Conservation (phyloP, 2,329 filamentous ascomycete species). For the Fusarium euwallaceae region DNA sequence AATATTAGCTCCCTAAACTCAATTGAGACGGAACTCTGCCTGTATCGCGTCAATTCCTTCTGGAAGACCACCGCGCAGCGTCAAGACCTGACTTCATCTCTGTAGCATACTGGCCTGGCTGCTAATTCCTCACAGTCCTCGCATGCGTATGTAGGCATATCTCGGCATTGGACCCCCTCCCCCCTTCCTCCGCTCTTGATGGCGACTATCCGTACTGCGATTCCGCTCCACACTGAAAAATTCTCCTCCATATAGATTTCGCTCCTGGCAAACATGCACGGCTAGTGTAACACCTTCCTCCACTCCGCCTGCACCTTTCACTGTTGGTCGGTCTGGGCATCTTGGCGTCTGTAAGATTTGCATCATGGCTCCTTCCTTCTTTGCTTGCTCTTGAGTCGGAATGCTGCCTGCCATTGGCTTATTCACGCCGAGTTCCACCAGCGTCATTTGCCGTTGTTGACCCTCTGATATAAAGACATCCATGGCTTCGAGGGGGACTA, state of each 20-base stretch:
- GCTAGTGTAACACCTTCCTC: background rate
- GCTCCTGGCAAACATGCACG: background rate
- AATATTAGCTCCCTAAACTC: background rate
- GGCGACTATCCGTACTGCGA: background rate
- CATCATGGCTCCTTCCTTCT: constrained; percentile 1
- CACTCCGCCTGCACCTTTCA: constrained; percentile 6
- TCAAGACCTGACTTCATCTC: background rate
- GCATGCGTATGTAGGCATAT: background rate
- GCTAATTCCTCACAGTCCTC: background rate
- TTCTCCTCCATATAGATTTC: constrained; percentile 30
- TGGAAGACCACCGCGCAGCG: background rate
- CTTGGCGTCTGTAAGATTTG: constrained; percentile 28
- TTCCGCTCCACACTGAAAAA: constrained; percentile 17
- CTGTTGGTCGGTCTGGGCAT: constrained; percentile 20
- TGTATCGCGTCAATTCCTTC: background rate
- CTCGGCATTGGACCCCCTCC: background rate
- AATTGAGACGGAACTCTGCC: background rate
- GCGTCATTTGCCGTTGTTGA: background rate
- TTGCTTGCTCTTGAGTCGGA: background rate
- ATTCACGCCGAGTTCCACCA: background rate
- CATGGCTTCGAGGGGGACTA: background rate
- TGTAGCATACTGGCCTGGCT: background rate
- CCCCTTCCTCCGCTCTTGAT: constrained; percentile 4
- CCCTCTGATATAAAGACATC: background rate
- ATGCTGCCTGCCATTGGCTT: background rate